Percentiles rank a stretch among this genome's conserved stretches.
These are phyloP conservation scores for Amanita thiersii DNA, from an alignment of 768 basidiomycete genomes.

Conservation along the genomic window DNA sequence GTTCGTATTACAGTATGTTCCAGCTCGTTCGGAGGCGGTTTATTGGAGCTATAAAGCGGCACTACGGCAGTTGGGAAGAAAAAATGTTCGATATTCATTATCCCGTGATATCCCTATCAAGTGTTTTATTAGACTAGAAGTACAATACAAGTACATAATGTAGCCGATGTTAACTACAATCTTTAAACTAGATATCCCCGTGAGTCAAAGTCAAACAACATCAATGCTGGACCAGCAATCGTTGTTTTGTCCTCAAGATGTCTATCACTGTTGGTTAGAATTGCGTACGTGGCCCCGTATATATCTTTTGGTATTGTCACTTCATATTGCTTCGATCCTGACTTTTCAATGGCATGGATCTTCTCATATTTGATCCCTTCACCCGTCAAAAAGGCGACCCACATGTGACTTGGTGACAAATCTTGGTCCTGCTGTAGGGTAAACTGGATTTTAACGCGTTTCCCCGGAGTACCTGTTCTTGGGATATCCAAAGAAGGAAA, in stretches of 20 bases:
- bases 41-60: too few species aligned
- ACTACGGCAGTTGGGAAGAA: too few species aligned
- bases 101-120: too few species aligned
- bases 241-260: constrained; percentile 36
- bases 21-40: too few species aligned
- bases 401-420: too few species aligned
- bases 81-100: too few species aligned
- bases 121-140: too few species aligned
- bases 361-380: constrained; percentile 4
- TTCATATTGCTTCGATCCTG: not conserved
- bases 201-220: constrained; percentile 29
- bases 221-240: constrained; percentile 49
- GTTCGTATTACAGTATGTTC: too few species aligned
- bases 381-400: constrained; percentile 6
- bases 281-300: constrained; percentile 43
- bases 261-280: constrained; percentile 25
- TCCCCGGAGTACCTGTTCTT: not conserved
- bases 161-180: too few species aligned
- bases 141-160: too few species aligned
- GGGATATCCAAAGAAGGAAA: constrained; percentile 1
- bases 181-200: constrained; percentile 9
- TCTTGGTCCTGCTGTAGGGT: too few species aligned
- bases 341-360: not conserved
- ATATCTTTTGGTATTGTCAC: constrained; percentile 27
- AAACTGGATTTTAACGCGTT: not conserved